Base-by-base conservation (phyloP, 2,329 filamentous ascomycete genomes). In the Exophiala mesophila region DNA sequence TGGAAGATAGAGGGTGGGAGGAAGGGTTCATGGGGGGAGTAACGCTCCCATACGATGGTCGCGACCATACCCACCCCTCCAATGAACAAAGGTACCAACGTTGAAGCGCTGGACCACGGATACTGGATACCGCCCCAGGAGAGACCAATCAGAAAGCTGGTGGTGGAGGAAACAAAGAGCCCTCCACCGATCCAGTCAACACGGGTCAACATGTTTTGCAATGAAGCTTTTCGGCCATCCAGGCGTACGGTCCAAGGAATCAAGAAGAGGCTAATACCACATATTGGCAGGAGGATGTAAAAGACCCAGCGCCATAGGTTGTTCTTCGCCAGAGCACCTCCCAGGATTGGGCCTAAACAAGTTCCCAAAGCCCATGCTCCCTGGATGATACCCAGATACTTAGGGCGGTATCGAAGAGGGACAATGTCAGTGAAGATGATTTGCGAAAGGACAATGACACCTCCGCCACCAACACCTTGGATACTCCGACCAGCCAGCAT, bases 401-500 rank as follows among this genome's bases (percentile, higher is more conserved):
- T 56, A 3, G 57, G 53, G 3, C 61, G 61, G 10, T 63, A 55
- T 2, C 53, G 50, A 15, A 59, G 47, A 1, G 62, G 59, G 2
- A 69, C 59, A 3, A 77, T 55, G 41, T 77, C 74, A 17, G 64
- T 70, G 5, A 75, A 60, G 13, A 78, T 66, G 38, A 76, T 64
- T 17, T 71, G 67, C 3, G 67, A 60, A 2, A 76, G 58, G 29
- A 70, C 43, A 17, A 49, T 54, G 49, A 71, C 64, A 0, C 72
- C 72, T 2, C 68, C 71, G 1, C 60, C 65, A 0, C 72, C 73
- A 2, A 73, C 53, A 0, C 78, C 78, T 42, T 81, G 76, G 1
- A 82, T 57, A 0, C 67, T 66, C 1, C 77, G 67, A n/a, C 74
- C 75, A 48, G 64, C 67, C 12, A 83, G 75, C 2, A 83, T 61